Percentiles rank a stretch among this genome's conserved stretches.
Evolutionary conservation across 2,329 filamentous ascomycete species (phyloP).

Genomic region (Fusarium sterilihyphosum): DNA sequence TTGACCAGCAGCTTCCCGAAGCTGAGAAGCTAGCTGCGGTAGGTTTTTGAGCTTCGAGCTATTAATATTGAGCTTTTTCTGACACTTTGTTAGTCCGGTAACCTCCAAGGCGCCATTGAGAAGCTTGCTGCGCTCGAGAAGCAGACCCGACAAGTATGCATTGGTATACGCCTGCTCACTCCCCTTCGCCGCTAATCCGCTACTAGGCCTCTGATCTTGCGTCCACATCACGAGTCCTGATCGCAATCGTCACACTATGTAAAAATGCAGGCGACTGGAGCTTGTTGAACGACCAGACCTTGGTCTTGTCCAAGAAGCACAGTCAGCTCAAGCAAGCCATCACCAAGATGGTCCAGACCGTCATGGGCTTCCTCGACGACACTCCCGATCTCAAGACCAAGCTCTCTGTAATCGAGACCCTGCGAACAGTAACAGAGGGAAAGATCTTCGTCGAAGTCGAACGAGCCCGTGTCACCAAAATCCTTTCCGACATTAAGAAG

Average conservation of each 20-base stretch:
- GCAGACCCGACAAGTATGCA: constrained; percentile 88
- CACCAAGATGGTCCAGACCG: constrained; percentile 98
- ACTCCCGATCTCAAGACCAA: constrained; percentile 89
- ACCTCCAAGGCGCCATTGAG: constrained; percentile 89
- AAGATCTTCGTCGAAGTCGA: constrained; percentile 99
- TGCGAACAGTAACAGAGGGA: constrained; percentile 96
- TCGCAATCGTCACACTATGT: constrained; percentile 91
- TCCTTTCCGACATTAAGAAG: constrained; percentile 98
- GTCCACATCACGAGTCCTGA: constrained; percentile 88
- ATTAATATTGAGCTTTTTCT: constrained; percentile 3
- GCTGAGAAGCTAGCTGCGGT: constrained; percentile 91
- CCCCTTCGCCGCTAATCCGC: constrained; percentile 26
- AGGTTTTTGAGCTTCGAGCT: constrained; percentile 49
- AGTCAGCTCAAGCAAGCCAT: constrained; percentile 99
- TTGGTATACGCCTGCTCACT: constrained; percentile 34
- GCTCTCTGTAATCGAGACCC: constrained; percentile 90
- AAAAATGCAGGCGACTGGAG: constrained; percentile 94
- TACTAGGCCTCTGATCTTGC: constrained; percentile 89
- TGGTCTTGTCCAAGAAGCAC: constrained; percentile 98
- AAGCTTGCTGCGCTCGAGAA: constrained; percentile 94
- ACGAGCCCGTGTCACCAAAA: constrained; percentile 92
- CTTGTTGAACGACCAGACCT: constrained; percentile 94
- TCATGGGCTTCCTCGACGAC: constrained; percentile 90
- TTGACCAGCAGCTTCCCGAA: constrained; percentile 89
- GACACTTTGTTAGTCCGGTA: constrained; percentile 57